These are phyloP conservation scores for Aspergillaceae sp. DNA, from an alignment of 2,329 filamentous ascomycete genomes.

Conservation along the genomic window DNA sequence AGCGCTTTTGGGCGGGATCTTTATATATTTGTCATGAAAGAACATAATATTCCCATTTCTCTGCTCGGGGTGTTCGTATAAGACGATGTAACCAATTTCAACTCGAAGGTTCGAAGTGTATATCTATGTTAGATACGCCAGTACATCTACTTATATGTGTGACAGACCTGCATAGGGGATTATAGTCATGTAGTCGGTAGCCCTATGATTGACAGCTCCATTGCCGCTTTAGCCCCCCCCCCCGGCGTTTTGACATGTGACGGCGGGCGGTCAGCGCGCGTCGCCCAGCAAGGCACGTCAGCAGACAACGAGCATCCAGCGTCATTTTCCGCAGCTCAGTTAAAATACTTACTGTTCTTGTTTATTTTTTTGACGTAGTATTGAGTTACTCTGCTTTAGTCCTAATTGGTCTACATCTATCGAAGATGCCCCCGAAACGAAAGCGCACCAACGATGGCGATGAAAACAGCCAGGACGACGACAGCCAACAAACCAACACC, in stretches of 20 bases:
- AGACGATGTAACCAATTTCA: too few species aligned
- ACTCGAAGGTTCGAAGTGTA: too few species aligned
- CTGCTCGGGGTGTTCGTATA: too few species aligned
- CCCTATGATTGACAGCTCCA: too few species aligned
- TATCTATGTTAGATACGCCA: too few species aligned
- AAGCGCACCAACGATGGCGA: neutral
- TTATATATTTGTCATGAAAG: neutral
- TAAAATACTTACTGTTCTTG: slow-evolving; percentile 7
- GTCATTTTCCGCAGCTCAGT: neutral
- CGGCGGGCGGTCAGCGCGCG: neutral
- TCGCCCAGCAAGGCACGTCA: neutral
- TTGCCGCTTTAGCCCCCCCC: slow-evolving; percentile 1
- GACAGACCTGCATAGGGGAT: too few species aligned
- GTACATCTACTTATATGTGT: too few species aligned
- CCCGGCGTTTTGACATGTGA: slow-evolving; percentile 2
- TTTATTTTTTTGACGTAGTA: slow-evolving; percentile 1
- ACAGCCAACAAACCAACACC: neutral
- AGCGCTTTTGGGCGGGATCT: neutral
- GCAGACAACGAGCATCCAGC: neutral
- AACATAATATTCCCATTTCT: too few species aligned
- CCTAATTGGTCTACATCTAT: neutral
- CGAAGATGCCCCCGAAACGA: slow-evolving; percentile 14
- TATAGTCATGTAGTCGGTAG: too few species aligned
- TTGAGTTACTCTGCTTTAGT: neutral
- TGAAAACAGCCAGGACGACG: neutral